Percentiles rank a stretch among this genome's conserved stretches.
Evolutionary conservation across 2,329 filamentous ascomycete genomes (phyloP).

Genomic region (Alternaria dauci): DNA sequence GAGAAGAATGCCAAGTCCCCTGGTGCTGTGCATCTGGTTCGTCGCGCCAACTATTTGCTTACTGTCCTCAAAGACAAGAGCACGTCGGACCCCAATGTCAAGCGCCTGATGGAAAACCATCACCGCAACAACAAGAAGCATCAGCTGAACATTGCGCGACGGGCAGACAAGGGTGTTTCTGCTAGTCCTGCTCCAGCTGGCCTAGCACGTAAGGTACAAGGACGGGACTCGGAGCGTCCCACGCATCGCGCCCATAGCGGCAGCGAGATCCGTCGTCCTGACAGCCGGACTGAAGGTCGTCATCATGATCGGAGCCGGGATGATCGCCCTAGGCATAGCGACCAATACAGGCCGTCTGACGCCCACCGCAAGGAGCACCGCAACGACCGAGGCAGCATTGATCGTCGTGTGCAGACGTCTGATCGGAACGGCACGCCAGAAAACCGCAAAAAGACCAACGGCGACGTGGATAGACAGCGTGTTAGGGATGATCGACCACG

Average conservation of each 20-base stretch:
- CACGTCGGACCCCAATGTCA: constrained; percentile 73
- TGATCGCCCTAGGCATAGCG: constrained; percentile 48
- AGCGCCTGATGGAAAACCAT: constrained; percentile 86
- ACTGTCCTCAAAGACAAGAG: constrained; percentile 93
- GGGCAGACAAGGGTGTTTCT: constrained; percentile 66
- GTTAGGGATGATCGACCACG: constrained; percentile 46
- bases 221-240: constrained; percentile 50
- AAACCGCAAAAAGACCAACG: constrained; percentile 54
- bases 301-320: constrained; percentile 37
- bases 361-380: constrained; percentile 50
- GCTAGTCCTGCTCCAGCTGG: constrained; percentile 72
- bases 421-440: constrained; percentile 55
- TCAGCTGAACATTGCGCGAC: constrained; percentile 64
- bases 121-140: constrained; percentile 93
- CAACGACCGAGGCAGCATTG: constrained; percentile 45
- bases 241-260: constrained; percentile 49
- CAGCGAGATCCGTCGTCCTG: constrained; percentile 47
- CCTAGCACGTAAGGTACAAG: constrained; percentile 44
- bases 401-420: constrained; percentile 48
- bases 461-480: constrained; percentile 49
- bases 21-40: constrained; percentile 95
- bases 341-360: constrained; percentile 45
- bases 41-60: constrained; percentile 91
- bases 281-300: constrained; percentile 43
- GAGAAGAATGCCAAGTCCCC: constrained; percentile 82